Conservation (phyloP, 208 protist species). For the Paratrypanosoma confusum region DNA sequence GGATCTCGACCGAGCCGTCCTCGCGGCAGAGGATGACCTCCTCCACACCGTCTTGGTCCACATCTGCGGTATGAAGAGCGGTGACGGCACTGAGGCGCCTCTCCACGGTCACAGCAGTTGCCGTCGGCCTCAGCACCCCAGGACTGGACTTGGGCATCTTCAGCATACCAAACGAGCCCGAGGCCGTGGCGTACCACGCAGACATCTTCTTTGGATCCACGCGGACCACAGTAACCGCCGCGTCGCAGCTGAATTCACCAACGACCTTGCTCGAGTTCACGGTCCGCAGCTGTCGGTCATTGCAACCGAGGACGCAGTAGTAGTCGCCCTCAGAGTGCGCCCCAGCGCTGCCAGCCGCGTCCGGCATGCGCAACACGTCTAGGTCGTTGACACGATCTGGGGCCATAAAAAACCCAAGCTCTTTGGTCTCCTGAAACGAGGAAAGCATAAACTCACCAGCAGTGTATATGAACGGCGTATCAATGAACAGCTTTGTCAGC, state of each 20-base stretch:
- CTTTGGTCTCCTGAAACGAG: slow-evolving; percentile 55
- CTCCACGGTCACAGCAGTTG: background rate
- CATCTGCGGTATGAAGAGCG: slow-evolving; percentile 33
- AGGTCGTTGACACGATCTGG: slow-evolving; percentile 79
- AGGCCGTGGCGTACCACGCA: slow-evolving; percentile 71
- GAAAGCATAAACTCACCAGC: slow-evolving; percentile 79
- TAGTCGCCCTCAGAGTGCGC: slow-evolving; percentile 29
- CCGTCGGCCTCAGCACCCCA: background rate
- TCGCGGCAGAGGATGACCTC: slow-evolving; percentile 75
- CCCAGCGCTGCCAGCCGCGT: slow-evolving; percentile 4
- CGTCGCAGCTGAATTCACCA: slow-evolving; percentile 61
- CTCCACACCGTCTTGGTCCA: slow-evolving; percentile 41
- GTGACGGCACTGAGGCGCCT: slow-evolving; percentile 24
- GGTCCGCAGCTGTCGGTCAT: slow-evolving; percentile 67
- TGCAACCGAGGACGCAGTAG: slow-evolving; percentile 62
- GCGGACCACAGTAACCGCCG: slow-evolving; percentile 42
- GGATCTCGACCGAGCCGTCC: slow-evolving; percentile 65
- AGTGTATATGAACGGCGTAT: slow-evolving; percentile 73
- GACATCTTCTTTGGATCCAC: slow-evolving; percentile 15
- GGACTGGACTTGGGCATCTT: slow-evolving; percentile 9
- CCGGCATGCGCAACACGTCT: slow-evolving; percentile 34
- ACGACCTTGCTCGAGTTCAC: slow-evolving; percentile 39
- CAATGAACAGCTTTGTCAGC: slow-evolving; percentile 46
- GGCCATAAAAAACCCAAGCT: slow-evolving; percentile 78
- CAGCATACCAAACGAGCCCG: slow-evolving; percentile 58